These are phyloP conservation scores for Elasticomyces elasticus DNA, from an alignment of 495 filamentous ascomycete genomes.

Conservation along the genomic window DNA sequence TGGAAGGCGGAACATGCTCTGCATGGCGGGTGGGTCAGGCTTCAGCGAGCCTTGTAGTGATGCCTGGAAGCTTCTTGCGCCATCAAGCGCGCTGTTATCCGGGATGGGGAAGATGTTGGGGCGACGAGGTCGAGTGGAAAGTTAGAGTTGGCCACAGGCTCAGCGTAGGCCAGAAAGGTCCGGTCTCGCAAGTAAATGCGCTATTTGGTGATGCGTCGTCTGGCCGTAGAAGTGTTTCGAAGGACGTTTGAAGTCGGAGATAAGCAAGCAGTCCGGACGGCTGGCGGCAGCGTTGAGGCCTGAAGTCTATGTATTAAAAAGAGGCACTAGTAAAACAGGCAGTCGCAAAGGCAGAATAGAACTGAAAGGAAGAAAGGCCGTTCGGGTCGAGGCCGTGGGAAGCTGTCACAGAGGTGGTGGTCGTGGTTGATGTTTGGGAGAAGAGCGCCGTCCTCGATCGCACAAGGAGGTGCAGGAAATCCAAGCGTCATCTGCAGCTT, in stretches of 20 bases:
- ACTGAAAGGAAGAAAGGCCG: background rate
- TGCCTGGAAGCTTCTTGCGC: constrained; percentile 8
- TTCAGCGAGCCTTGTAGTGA: constrained; percentile 1
- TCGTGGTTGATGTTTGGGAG: background rate
- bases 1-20: constrained; percentile 33
- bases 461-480: constrained; percentile 5
- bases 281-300: constrained; percentile 1
- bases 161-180: background rate
- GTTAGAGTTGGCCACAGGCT: background rate
- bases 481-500: constrained; percentile 5
- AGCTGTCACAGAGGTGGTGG: background rate
- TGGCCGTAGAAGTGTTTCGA: background rate
- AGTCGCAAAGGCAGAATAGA: constrained; percentile 1
- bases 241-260: background rate
- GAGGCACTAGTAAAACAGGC: constrained; percentile 1
- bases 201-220: background rate
- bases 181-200: background rate
- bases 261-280: background rate
- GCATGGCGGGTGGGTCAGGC: constrained; percentile 25
- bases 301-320: constrained; percentile 2
- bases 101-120: constrained; percentile 2
- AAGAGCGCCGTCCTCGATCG: background rate
- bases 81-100: constrained; percentile 8
- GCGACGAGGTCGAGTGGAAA: background rate
- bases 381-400: background rate